Conservation (phyloP, 257 asterid species). For the Nicotiana obtusifolia region DNA sequence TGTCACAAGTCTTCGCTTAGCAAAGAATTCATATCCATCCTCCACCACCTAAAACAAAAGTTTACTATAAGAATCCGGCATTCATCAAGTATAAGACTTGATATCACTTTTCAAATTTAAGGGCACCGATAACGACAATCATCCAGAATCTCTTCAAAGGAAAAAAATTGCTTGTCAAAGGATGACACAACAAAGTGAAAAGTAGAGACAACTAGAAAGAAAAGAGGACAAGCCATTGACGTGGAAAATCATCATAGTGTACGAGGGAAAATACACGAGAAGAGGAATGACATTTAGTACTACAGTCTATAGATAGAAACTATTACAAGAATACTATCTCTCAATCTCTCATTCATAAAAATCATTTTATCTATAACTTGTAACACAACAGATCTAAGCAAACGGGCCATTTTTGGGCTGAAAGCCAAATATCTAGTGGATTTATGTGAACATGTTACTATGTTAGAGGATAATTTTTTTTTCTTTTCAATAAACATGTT, state of each 20-base stretch:
- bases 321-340: background rate
- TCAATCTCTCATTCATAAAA: background rate
- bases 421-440: background rate
- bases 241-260: background rate
- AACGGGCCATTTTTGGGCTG: background rate
- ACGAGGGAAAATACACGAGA: background rate
- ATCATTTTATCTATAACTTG: background rate
- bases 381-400: too few species aligned
- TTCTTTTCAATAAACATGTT: too few species aligned
- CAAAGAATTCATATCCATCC: constrained; percentile 61
- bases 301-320: too few species aligned
- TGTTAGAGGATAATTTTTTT: too few species aligned
- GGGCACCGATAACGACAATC: background rate
- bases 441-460: too few species aligned
- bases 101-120: background rate
- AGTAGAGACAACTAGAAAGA: background rate
- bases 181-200: background rate
- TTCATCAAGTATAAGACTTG: too few species aligned
- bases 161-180: background rate
- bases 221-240: background rate
- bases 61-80: too few species aligned
- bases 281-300: background rate
- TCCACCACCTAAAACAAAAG: constrained; percentile 40
- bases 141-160: background rate
- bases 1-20: constrained; percentile 46